Percentiles rank a stretch among this genome's conserved stretches.
These are phyloP conservation scores for Chloroidium sp. DNA, from an alignment of 163 green algal genomes.

Conservation along the genomic window DNA sequence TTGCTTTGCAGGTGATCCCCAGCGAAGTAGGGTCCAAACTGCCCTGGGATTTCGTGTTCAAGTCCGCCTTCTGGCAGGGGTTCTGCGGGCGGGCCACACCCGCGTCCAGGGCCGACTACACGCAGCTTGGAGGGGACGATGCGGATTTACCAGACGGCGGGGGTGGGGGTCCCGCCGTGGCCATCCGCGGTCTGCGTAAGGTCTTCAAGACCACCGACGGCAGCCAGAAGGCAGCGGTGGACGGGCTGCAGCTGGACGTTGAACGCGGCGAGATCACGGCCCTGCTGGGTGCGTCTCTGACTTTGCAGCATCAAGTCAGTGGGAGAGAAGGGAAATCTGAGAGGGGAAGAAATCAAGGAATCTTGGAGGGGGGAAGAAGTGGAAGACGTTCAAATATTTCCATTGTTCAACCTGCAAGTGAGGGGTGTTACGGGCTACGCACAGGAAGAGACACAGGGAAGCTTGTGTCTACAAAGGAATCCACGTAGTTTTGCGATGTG, in stretches of 20 bases:
- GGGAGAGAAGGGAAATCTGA: too few relatives aligned
- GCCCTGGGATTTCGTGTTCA: conserved; percentile 45
- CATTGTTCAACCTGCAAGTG: too few relatives aligned
- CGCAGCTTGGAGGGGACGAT: neutral
- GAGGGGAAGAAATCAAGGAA: too few relatives aligned
- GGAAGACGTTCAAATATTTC: too few relatives aligned
- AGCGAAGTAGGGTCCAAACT: conserved; percentile 36
- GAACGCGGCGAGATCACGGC: conserved; percentile 51
- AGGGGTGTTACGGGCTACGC: too few relatives aligned
- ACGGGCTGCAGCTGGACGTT: conserved; percentile 55
- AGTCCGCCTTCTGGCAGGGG: conserved; percentile 30
- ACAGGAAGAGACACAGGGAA: too few relatives aligned
- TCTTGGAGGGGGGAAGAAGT: too few relatives aligned
- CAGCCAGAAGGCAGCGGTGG: conserved; percentile 50
- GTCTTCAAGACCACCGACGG: conserved; percentile 33
- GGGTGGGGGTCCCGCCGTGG: conserved; percentile 12
- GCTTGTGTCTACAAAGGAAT: too few relatives aligned
- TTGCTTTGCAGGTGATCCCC: conserved; percentile 40
- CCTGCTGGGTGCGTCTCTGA: conserved; percentile 46
- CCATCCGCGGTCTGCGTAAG: conserved; percentile 41
- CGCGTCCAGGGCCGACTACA: neutral
- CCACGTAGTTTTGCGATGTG: too few relatives aligned
- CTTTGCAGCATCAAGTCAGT: neutral
- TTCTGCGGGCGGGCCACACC: neutral
- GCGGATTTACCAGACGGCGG: neutral